Conservation (phyloP, 164 flowering plant genomes). For the Liriodendron chinense region DNA sequence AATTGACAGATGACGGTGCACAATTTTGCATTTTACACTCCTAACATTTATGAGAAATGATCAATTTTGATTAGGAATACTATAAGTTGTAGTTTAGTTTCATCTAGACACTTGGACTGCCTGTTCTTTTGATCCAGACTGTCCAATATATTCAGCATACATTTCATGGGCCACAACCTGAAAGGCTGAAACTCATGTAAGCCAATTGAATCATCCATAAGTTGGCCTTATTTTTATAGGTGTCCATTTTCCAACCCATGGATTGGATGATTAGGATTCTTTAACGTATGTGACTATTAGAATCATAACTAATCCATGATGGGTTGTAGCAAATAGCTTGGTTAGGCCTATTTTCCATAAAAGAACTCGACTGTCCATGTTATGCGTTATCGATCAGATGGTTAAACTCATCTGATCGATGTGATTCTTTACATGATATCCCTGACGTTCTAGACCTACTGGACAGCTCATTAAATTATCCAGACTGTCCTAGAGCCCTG, state of each 20-base stretch:
- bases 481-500: too few relatives aligned
- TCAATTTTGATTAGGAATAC: not conserved
- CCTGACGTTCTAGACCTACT: too few relatives aligned
- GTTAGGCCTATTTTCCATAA: too few relatives aligned
- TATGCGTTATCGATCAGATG: too few relatives aligned
- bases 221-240: not conserved
- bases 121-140: not conserved
- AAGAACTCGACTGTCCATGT: too few relatives aligned
- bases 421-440: too few relatives aligned
- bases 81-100: not conserved
- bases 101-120: not conserved
- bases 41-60: not conserved
- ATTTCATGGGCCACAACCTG: not conserved
- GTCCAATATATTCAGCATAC: not conserved
- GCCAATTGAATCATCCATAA: not conserved
- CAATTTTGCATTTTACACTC: not conserved
- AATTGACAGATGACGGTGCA: not conserved
- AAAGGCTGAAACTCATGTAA: not conserved
- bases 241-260: not conserved
- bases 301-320: too few relatives aligned
- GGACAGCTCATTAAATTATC: too few relatives aligned
- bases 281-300: not conserved
- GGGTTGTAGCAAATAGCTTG: too few relatives aligned
- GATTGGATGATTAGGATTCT: not conserved
- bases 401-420: too few relatives aligned